Evolutionary conservation across 2,329 filamentous ascomycete genomes (phyloP), one percentile per base, ranked within the genome.

Genomic region (Sporothrix brunneoviolacea): DNA sequence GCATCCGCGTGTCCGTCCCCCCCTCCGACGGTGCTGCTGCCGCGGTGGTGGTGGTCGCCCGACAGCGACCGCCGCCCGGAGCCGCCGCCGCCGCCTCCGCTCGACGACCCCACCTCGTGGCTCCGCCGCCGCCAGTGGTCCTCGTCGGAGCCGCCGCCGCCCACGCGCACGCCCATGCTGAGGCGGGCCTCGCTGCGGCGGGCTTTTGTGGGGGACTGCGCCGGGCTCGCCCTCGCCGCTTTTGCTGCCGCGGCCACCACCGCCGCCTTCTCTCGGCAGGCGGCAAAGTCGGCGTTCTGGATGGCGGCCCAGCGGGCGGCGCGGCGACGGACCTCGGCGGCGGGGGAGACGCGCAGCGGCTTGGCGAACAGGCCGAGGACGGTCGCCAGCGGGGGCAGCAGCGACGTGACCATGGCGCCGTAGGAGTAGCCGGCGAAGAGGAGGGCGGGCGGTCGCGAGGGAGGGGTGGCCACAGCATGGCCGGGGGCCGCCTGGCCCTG

Each of bases 361-460:
- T 68, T 64, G 8, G 68, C 62, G 58, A 93, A 89, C 1, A 76
- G 67, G 1, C 73, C 64, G 21, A 88, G 66, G 24, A 94, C 79
- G 0, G 72, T 66, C 10, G 71, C 64, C 32, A 84, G 67, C 0
- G 81, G 72, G 0, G 89, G 88, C 0, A 95, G 75, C 51, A 84
- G 81, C 1, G 79, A 82, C 2, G 88, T 82, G 35, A 97, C 79
- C 61, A 95, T 77, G 4, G 89, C 88, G 38, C 93, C 93, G 65
- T 96, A 96, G 0, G 90, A 95, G 65, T 96, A 96, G 12, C 91
- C 91, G 2, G 79, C 84, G 7, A 47, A 71, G 5, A 95, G 60
- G 3, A 83, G 61, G 42, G 72, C 50, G 3, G 66, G 68, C 4
- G 42, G 8, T 9, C 24, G 15, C 8, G n/a, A 9, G 3, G 15